Base-by-base conservation (phyloP, 1,139 yeast genomes). In the Taphrina sp. region DNA sequence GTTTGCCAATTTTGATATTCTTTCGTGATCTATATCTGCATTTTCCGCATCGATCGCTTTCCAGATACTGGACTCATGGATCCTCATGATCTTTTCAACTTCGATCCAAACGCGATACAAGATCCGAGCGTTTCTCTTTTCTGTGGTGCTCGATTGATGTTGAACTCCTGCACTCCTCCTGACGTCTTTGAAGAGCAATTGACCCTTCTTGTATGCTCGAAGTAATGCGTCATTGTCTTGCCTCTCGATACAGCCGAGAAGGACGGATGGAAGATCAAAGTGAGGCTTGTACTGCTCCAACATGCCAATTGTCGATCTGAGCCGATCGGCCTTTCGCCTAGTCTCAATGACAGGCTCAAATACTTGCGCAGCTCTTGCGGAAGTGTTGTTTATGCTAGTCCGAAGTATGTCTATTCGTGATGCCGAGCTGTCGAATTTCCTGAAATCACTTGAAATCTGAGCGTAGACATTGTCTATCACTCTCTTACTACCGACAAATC, bases 281-380 rank as follows among this genome's bases (percentile, higher is more conserved):
- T 88, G 75, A 58, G 76, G 76, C 56, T 75, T 76, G 67, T 88
- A 80, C 42, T 76, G 73, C 49, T 81, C 81, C 19, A 89, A 75
- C 59, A 85, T 78, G 26, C 78, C 78, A 57, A 85, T 74, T 14
- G 95, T 78, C 34, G 76, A 75, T 49, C 74, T 72, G 52, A 86
- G 74, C 61, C 83, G 81, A 20, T 73, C 72, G 61, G 85, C 86
- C 63, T 80, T 81, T 7, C 75, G 71, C 58, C 80, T 77, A 57
- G 81, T 80, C 52, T 83, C 84, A 56, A 83, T 70, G 4, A 90
- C 80, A 0, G 97, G 97, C 60, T 89, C 80, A 61, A 88, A 77
- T 67, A 84, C 73, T 60, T 82, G 73, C 0, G 87, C 76, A 0
- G 90, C 83, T n/a, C 68, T 67, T 24, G 69, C 63, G 37, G 66